These are phyloP conservation scores for Rhodamnia rubescens DNA, from an alignment of 345 rosid species.

Conservation along the genomic window DNA sequence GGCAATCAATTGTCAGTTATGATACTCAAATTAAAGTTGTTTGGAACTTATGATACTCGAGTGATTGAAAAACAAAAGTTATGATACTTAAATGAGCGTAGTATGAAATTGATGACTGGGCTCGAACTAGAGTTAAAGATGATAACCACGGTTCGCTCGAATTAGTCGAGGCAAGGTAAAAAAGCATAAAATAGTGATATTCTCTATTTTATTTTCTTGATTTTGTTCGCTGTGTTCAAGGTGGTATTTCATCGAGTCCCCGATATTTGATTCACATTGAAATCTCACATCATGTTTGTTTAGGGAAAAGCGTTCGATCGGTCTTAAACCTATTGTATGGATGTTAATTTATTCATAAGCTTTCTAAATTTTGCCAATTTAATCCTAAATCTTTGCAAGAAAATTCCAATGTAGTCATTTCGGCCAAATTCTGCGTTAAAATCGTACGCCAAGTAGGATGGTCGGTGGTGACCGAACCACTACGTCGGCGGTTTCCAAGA, in stretches of 20 bases:
- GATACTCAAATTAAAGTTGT: too few species aligned
- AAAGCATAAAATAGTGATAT: neutral
- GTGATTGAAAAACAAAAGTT: neutral
- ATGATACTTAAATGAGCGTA: too few species aligned
- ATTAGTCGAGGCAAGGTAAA: too few species aligned
- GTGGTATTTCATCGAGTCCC: neutral
- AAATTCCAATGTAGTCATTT: neutral
- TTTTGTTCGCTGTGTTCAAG: neutral
- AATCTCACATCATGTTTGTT: neutral
- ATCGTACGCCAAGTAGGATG: rapidly evolving
- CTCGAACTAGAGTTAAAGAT: neutral
- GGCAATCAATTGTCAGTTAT: too few species aligned
- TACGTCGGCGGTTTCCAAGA: rapidly evolving
- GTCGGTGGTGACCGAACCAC: rapidly evolving
- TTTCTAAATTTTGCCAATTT: neutral
- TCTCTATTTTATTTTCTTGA: neutral
- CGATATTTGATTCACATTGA: neutral
- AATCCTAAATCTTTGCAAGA: neutral
- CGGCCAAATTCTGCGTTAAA: neutral
- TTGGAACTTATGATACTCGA: neutral
- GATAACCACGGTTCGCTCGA: neutral
- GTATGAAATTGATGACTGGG: too few species aligned
- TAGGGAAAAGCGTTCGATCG: neutral
- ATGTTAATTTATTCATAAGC: neutral
- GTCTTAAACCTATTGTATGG: neutral